These are phyloP conservation scores for Lactarius vividus DNA, from an alignment of 768 basidiomycete genomes.

Conservation along the genomic window DNA sequence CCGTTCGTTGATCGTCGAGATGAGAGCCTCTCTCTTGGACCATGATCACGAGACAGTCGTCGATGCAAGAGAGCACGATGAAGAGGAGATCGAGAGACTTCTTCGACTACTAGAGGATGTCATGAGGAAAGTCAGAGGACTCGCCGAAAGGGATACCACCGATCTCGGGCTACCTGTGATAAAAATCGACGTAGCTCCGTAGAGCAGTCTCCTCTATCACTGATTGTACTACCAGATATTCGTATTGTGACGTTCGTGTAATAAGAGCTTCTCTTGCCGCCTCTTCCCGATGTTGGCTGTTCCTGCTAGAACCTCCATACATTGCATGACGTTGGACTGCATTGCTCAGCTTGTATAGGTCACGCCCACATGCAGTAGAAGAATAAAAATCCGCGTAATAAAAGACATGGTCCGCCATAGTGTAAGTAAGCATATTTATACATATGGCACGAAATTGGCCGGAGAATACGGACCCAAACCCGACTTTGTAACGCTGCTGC, in stretches of 20 bases:
- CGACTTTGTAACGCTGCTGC: neutral
- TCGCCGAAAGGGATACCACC: neutral
- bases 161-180: neutral
- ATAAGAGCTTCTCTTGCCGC: neutral
- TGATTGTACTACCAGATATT: neutral
- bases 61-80: neutral
- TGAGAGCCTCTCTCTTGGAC: slow-evolving; percentile 10
- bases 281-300: neutral
- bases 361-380: too few relatives aligned
- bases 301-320: neutral
- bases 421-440: slow-evolving; percentile 5
- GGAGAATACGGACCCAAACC: neutral
- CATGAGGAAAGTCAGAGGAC: slow-evolving; percentile 13
- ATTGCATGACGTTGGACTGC: neutral
- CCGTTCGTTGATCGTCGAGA: slow-evolving; percentile 9
- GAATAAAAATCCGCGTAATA: neutral
- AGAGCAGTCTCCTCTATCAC: neutral
- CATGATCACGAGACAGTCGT: neutral
- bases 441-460: slow-evolving; percentile 3
- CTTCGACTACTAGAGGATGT: slow-evolving; percentile 21
- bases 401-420: neutral
- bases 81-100: slow-evolving; percentile 9
- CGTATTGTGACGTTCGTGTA: neutral
- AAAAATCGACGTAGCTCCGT: slow-evolving; percentile 1
- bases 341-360: too few relatives aligned